Base-by-base conservation (phyloP, 441 rosid genomes). In the Eruca vesicaria region DNA sequence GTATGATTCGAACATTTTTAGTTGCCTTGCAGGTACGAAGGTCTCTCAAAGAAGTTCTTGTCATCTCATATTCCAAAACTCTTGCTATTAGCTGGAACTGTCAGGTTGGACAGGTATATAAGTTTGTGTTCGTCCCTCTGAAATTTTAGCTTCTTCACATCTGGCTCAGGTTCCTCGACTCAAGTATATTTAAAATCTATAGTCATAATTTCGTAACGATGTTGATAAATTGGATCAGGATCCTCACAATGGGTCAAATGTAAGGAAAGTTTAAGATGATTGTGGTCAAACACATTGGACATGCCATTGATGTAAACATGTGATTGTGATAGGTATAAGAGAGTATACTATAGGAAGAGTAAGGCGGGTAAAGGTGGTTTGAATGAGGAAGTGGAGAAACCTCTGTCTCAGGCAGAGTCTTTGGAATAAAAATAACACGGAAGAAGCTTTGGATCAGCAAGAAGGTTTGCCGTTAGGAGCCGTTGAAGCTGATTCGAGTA, bases 191-290 rank as follows among this genome's bases (percentile, higher is more conserved):
- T 29, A 19, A 53, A 33, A 58, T 21, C 6, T 56, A 20, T 2
- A 6, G 35, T n/a, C 9, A 5, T 53, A 16, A 29, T 53, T 31
- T 78, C 29, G 61, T 31, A 62, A 31, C 11, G 11, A 29, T 23
- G 63, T 66, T 32, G 43, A 79, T 56, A 38, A 61, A 20, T 61
- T 77, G 70, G 66, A 36, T 77, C 84, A 96, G 99, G 82, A 70
- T 89, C 50, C 97, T 93, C 57, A 93, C 99, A 67, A 96, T 96
- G 60, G 97, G 97, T 59, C 98, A 93, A 85, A 96, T 96, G 99
- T 97, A 93, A 93, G 99, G 99, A 76, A 96, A 96, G 82, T 96
- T 96, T 81, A 98, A 96, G 81, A 91, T 96, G 98, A 91, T 93
- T 41, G 96, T 93, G 32, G 93, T 96, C 45, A 90, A 95, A 78